A percentile compares a stretch with the other conserved stretches of the same genome.
These are phyloP conservation scores for Pythium angustatum DNA, from an alignment of 352 stramenopile genomes.

Conservation along the genomic window DNA sequence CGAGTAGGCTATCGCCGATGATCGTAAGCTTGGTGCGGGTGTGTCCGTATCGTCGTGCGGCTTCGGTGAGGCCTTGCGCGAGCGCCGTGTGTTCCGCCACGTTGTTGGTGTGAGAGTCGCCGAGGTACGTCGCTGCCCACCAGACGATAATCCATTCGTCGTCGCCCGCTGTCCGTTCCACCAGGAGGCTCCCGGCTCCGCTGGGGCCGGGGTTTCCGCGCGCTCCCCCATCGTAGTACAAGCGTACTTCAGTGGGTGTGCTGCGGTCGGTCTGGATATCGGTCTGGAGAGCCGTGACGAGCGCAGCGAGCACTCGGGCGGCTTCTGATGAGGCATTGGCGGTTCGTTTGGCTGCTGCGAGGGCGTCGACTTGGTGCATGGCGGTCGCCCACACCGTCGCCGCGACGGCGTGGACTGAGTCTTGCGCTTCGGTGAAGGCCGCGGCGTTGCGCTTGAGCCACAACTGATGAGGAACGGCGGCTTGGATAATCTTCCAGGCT, in stretches of 20 bases:
- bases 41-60: not conserved
- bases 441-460: constrained; percentile 4
- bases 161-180: not conserved
- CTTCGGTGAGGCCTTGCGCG: not conserved
- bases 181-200: constrained; percentile 26
- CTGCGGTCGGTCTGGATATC: too few relatives aligned
- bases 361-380: not conserved
- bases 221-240: constrained; percentile 31
- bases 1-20: constrained; percentile 6
- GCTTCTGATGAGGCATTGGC: too few relatives aligned
- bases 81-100: constrained; percentile 7
- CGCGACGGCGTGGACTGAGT: not conserved
- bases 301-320: too few relatives aligned
- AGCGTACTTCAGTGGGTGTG: not conserved
- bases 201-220: constrained; percentile 37
- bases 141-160: not conserved
- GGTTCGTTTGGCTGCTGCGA: not conserved
- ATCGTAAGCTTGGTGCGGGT: not conserved
- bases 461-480: not conserved
- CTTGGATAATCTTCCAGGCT: not conserved
- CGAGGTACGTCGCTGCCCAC: constrained; percentile 3
- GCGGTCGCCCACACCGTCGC: not conserved
- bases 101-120: constrained; percentile 1
- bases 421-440: not conserved
- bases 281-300: too few relatives aligned